A percentile compares a stretch with the other conserved stretches of the same genome.
Evolutionary conservation across 2,329 filamentous ascomycete genomes (phyloP).

Genomic region (Penicillium sp.): DNA sequence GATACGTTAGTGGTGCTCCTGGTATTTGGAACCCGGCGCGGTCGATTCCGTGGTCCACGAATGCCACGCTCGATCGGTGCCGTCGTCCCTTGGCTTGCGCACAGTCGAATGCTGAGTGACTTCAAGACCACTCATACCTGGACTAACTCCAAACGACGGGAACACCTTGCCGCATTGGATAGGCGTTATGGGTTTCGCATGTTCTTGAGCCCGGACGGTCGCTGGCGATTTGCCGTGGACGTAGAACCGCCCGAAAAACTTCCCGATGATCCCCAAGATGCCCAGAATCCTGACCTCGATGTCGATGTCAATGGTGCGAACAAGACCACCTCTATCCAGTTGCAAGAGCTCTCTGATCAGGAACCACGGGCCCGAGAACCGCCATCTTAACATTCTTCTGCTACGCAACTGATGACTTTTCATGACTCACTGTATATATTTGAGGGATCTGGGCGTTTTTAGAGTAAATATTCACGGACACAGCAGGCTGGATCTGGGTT

Average conservation of each 20-base stretch:
- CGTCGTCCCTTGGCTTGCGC: slow-evolving; percentile 35
- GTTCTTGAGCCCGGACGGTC: slow-evolving; percentile 29
- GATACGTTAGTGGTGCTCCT: slow-evolving; percentile 34
- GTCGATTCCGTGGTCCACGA: slow-evolving; percentile 33
- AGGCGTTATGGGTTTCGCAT: slow-evolving; percentile 35
- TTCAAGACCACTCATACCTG: slow-evolving; percentile 32
- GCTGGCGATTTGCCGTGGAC: slow-evolving; percentile 35
- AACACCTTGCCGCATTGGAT: slow-evolving; percentile 25
- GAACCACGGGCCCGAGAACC: slow-evolving; percentile 2
- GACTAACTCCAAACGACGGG: slow-evolving; percentile 28
- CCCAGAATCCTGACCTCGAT: not conserved
- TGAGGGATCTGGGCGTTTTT: not conserved
- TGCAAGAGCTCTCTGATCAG: slow-evolving; percentile 14
- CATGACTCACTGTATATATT: not conserved
- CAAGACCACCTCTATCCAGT: slow-evolving; percentile 23
- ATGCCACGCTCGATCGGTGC: slow-evolving; percentile 36
- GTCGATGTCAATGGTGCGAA: slow-evolving; percentile 9
- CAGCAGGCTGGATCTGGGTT: not conserved
- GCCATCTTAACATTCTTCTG: not conserved
- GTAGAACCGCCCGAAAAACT: slow-evolving; percentile 22
- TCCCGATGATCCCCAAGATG: not conserved
- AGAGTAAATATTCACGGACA: not conserved
- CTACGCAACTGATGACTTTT: not conserved
- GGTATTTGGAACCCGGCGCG: slow-evolving; percentile 34
- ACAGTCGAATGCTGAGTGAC: slow-evolving; percentile 34